These are phyloP conservation scores for Xerocomus nothofagi DNA, from an alignment of 1,284 basidiomycete species.

Conservation along the genomic window DNA sequence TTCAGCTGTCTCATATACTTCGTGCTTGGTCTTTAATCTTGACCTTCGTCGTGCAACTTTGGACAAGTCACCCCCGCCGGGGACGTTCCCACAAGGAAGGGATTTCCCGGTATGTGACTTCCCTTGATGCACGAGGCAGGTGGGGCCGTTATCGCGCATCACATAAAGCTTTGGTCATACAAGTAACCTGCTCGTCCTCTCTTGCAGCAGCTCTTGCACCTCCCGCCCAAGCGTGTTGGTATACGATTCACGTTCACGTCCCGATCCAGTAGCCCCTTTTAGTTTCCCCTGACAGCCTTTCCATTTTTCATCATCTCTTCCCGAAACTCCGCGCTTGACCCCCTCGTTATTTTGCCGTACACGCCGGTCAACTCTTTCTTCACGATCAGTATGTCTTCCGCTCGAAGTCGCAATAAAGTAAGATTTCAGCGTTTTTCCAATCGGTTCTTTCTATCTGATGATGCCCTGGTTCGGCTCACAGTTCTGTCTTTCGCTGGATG, in stretches of 20 bases:
- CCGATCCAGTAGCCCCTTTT: background rate
- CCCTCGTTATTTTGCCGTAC: background rate
- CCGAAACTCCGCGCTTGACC: background rate
- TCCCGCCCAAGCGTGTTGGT: slow-evolving; percentile 21
- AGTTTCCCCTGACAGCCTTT: too few relatives aligned
- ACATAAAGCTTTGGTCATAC: slow-evolving; percentile 23
- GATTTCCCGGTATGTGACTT: slow-evolving; percentile 23
- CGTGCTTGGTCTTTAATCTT: background rate
- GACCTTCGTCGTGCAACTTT: slow-evolving; percentile 3
- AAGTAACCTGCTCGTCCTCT: slow-evolving; percentile 2
- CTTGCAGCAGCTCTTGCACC: slow-evolving; percentile 10
- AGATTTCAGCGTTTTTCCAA: background rate
- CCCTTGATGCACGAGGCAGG: slow-evolving; percentile 31
- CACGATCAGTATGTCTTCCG: slow-evolving; percentile 16
- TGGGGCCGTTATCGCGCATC: slow-evolving; percentile 18
- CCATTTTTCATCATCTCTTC: background rate
- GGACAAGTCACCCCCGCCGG: background rate
- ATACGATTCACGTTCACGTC: slow-evolving; percentile 21
- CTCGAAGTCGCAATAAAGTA: slow-evolving; percentile 24
- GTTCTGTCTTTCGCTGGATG: slow-evolving; percentile 30
- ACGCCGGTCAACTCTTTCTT: background rate
- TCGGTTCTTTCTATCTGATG: background rate
- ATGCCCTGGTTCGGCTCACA: slow-evolving; percentile 2
- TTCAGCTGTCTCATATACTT: background rate
- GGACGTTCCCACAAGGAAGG: slow-evolving; percentile 22